Evolutionary conservation across 2,329 filamentous ascomycete genomes (phyloP).

Genomic region (Decorospora gaudefroyi): DNA sequence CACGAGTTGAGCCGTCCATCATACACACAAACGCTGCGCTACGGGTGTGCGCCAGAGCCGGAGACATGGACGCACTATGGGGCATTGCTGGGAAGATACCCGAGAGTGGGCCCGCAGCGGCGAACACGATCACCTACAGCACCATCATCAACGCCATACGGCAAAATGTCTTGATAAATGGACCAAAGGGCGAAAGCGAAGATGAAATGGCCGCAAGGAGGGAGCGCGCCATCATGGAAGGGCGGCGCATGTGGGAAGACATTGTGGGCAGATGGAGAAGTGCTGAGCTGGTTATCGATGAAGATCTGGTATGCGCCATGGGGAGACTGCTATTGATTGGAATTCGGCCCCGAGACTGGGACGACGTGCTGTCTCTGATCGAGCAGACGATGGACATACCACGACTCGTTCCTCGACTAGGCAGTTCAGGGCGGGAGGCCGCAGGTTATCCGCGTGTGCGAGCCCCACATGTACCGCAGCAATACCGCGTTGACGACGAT

Average conservation of each 20-base stretch:
- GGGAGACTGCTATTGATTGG: constrained; percentile 74
- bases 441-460: constrained; percentile 43
- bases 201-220: constrained; percentile 35
- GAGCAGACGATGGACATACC: constrained; percentile 80
- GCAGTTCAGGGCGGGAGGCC: constrained; percentile 32
- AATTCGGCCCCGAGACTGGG: constrained; percentile 63
- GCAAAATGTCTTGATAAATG: constrained; percentile 34
- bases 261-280: constrained; percentile 74
- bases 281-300: constrained; percentile 73
- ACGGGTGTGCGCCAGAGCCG: constrained; percentile 73
- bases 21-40: constrained; percentile 90
- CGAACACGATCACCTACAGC: constrained; percentile 76
- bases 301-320: constrained; percentile 79
- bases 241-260: constrained; percentile 78
- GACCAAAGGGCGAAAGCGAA: constrained; percentile 35
- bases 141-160: constrained; percentile 78
- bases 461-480: constrained; percentile 37
- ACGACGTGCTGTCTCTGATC: constrained; percentile 74
- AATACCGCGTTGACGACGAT: constrained; percentile 36
- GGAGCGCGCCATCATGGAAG: constrained; percentile 64
- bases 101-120: constrained; percentile 62
- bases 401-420: constrained; percentile 54
- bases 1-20: constrained; percentile 69
- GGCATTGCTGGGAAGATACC: constrained; percentile 73
- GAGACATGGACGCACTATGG: constrained; percentile 81